Evolutionary conservation across 1,284 basidiomycete species (phyloP).

Genomic region (Trametes polyzona): DNA sequence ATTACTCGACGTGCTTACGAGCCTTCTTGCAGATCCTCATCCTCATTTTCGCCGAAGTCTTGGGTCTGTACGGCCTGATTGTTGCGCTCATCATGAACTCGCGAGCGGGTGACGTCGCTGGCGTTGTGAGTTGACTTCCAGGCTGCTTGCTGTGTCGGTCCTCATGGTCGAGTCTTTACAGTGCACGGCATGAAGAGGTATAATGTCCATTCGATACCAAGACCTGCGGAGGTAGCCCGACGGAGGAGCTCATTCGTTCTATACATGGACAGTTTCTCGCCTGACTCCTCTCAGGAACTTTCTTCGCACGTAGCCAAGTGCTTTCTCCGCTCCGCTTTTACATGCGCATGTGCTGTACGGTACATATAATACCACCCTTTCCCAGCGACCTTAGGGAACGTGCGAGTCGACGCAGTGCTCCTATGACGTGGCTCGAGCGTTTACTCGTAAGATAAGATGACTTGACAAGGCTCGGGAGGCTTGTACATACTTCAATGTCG

Average conservation of each 20-base stretch:
- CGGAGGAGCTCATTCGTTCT: slow-evolving; percentile 10
- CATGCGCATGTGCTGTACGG: slow-evolving; percentile 27
- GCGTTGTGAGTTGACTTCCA: slow-evolving; percentile 24
- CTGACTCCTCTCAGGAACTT: slow-evolving; percentile 11
- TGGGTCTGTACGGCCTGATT: slow-evolving; percentile 84
- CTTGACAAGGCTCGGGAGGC: too few species aligned
- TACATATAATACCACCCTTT: slow-evolving; percentile 29
- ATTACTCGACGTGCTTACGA: neutral
- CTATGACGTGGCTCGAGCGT: slow-evolving; percentile 26
- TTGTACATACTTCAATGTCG: too few species aligned
- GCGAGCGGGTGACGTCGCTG: slow-evolving; percentile 40
- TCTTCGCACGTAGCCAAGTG: slow-evolving; percentile 14
- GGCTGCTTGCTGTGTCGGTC: neutral
- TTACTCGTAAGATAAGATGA: slow-evolving; percentile 12
- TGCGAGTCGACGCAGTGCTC: neutral
- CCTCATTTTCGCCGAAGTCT: slow-evolving; percentile 85
- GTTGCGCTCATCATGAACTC: slow-evolving; percentile 74
- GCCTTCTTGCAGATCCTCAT: slow-evolving; percentile 54
- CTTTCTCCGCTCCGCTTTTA: slow-evolving; percentile 16
- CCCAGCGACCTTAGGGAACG: slow-evolving; percentile 11
- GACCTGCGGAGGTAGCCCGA: slow-evolving; percentile 6
- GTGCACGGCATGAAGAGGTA: slow-evolving; percentile 24
- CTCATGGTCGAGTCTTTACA: neutral
- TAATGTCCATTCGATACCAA: slow-evolving; percentile 4
- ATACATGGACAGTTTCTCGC: slow-evolving; percentile 14